phyloP scores from a whole-genome alignment of 345 rosid species.

The Moringa oleifera region DNA sequence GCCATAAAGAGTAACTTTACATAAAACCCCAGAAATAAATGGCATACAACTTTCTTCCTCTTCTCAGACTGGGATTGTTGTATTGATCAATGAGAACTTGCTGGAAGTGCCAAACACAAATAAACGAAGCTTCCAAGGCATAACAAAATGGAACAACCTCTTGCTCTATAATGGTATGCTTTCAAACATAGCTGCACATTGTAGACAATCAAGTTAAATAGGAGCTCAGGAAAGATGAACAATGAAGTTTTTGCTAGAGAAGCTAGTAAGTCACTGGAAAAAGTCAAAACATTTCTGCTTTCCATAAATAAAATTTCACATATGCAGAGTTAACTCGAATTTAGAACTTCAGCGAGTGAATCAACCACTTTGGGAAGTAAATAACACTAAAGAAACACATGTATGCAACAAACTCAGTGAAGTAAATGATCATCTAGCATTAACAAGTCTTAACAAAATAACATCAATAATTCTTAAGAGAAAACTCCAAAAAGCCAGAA shows the following conservation, averaged over 20 bases:
- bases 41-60: constrained; percentile 11
- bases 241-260: background rate
- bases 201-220: background rate
- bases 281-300: too few relatives aligned
- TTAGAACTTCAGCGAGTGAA: too few relatives aligned
- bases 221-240: background rate
- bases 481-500: too few relatives aligned
- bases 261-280: background rate
- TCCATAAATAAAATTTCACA: too few relatives aligned
- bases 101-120: constrained; percentile 7
- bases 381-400: too few relatives aligned
- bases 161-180: background rate
- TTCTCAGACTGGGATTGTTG: constrained; percentile 8
- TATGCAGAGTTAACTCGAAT: too few relatives aligned
- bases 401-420: too few relatives aligned
- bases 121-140: background rate
- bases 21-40: constrained; percentile 21
- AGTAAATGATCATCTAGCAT: too few relatives aligned
- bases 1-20: constrained; percentile 34
- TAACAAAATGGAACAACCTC: background rate
- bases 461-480: too few relatives aligned
- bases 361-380: too few relatives aligned
- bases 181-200: background rate
- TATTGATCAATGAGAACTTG: background rate
- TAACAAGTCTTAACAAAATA: too few relatives aligned